Base-by-base conservation (phyloP, 257 asterid genomes). In the Jaltomata sinuosa region DNA sequence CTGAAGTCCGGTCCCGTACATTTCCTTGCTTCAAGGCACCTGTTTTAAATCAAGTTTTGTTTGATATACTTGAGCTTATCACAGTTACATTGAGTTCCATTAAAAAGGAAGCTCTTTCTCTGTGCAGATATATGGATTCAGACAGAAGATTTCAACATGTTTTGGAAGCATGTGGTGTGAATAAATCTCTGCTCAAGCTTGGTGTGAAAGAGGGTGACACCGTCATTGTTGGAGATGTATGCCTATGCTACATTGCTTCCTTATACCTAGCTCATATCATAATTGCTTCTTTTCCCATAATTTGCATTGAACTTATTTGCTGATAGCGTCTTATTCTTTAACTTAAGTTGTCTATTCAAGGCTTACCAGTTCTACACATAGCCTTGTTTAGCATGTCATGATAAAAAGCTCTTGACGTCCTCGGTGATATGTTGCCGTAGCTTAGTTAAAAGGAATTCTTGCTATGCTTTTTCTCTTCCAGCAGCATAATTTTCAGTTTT, bases 151-250 rank as follows among this genome's bases (percentile, higher is more conserved):
- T 97, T 90, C 99, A 97, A 76, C 93, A 89, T 55, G 98, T 97
- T 87, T 91, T 95, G 55, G 98, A 97, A 86, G 98, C 98, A 54
- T 93, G 97, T 78, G 98, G 99, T 49, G 98, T 95, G 82, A 91
- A 91, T 82, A 97, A 94, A 89, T 88, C 97, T 77, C 98, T 97
- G 80, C 78, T 52, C 80, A 97, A 93, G 88, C 95, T 87, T 54
- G 99, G 98, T 3, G 97, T 97, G 9, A 97, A 94, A 89, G 99
- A 97, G 83, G 98, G 96, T 2, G 97, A 97, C 87, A 93, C 97
- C 3, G 98, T 97, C 80, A n/a, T 90, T n/a, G 92, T 97, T 84
- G 98, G 98, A 83, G 97, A 90, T 90, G 99, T 97, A 85, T 47
- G 88, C 76, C 15, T n/a, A 45, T 34, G 38, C 16, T 50, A 45